Conservation (phyloP, 495 filamentous ascomycete genomes). For the Astrothelium macrocarpum region DNA sequence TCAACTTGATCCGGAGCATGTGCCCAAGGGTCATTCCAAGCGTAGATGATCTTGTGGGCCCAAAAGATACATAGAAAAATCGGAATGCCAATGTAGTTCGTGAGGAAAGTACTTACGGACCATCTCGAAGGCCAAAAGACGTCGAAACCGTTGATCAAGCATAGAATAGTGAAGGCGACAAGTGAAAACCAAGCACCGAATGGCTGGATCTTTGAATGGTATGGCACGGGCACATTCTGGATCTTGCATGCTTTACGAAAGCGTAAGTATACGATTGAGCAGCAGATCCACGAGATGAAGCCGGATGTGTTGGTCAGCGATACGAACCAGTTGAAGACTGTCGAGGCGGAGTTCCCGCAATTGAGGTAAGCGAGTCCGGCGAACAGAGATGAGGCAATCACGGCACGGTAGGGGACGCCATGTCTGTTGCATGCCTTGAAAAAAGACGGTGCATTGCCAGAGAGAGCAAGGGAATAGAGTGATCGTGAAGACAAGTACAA, state of each 20-base stretch:
- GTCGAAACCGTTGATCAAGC: conserved; percentile 53
- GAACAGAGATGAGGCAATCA: conserved; percentile 26
- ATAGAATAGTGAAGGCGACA: conserved; percentile 41
- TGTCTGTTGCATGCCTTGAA: conserved; percentile 27
- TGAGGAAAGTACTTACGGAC: conserved; percentile 45
- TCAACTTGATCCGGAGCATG: conserved; percentile 45
- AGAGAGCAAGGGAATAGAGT: conserved; percentile 36
- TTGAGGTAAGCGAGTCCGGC: conserved; percentile 29
- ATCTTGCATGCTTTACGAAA: conserved; percentile 45
- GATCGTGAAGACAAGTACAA: conserved; percentile 48
- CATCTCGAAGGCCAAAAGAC: conserved; percentile 51
- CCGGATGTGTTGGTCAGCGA: conserved; percentile 53
- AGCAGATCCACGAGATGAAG: conserved; percentile 55
- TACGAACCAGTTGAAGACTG: conserved; percentile 45
- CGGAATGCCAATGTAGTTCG: conserved; percentile 48
- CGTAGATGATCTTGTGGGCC: conserved; percentile 31
- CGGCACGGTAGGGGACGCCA: conserved; percentile 27
- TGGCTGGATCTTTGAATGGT: conserved; percentile 41
- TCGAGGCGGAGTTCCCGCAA: conserved; percentile 13
- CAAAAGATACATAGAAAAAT: conserved; percentile 28
- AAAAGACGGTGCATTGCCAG: conserved; percentile 26
- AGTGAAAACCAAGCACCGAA: conserved; percentile 43
- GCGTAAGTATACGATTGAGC: conserved; percentile 49
- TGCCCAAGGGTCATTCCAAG: conserved; percentile 44
- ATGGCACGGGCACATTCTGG: conserved; percentile 46